These are phyloP conservation scores for Entonaema liquescens DNA, from an alignment of 495 filamentous ascomycete species.

Conservation along the genomic window DNA sequence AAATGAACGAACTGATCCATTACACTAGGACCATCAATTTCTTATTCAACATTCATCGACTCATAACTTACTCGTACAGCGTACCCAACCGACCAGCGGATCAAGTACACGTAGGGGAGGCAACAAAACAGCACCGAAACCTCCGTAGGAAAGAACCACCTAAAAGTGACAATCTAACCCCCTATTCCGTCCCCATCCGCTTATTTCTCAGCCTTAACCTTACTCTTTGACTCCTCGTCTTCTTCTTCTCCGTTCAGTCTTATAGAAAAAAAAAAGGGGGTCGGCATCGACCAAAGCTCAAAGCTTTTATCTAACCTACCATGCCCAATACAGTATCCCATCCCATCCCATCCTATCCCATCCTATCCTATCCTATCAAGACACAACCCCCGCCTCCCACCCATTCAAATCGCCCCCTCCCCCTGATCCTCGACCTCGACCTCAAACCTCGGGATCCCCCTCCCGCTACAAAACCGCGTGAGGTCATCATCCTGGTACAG, in stretches of 20 bases:
- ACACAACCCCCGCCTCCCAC: too few species aligned
- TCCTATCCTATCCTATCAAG: neutral
- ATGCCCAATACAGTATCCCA: too few species aligned
- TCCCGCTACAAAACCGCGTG: constrained; percentile 27
- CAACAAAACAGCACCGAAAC: neutral
- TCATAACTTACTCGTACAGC: neutral
- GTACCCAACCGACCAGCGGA: neutral
- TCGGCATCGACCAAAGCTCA: neutral
- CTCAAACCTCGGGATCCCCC: constrained; percentile 46
- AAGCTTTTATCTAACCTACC: neutral
- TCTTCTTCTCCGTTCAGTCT: neutral
- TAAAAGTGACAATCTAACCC: neutral
- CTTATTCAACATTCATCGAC: neutral
- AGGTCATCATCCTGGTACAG: constrained; percentile 44
- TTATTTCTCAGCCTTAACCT: neutral
- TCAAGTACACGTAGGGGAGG: neutral
- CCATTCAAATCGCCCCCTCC: neutral
- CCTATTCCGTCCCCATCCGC: neutral
- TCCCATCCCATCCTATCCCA: neutral
- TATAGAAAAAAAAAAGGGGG: neutral
- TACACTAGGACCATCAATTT: neutral
- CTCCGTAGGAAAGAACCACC: neutral
- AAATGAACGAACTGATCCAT: neutral
- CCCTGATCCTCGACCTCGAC: constrained; percentile 40
- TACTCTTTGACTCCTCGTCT: neutral